Evolutionary conservation across 805 yeast species (phyloP).

Genomic region (Lipomyces sp.): DNA sequence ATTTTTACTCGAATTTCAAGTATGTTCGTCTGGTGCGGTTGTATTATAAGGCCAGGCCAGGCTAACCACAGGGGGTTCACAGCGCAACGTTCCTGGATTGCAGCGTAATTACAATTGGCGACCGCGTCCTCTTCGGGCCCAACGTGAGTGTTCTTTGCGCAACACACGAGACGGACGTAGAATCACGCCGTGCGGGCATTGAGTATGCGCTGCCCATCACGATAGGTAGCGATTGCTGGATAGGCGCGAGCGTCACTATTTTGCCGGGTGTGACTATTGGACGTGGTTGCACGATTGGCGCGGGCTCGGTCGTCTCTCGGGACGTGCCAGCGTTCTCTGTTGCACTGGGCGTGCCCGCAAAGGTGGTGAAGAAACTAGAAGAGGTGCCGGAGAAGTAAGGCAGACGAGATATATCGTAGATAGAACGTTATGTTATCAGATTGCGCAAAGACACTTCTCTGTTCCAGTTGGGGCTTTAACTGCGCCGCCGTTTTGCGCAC

Average conservation of each 20-base stretch:
- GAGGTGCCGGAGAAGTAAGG: neutral
- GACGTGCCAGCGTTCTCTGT: constrained; percentile 54
- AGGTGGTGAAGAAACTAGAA: constrained; percentile 38
- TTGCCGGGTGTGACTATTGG: constrained; percentile 69
- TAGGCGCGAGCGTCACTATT: constrained; percentile 54
- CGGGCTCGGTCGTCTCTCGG: constrained; percentile 62
- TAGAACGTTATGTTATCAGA: too few species aligned
- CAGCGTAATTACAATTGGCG: constrained; percentile 58
- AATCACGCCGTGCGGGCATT: constrained; percentile 42
- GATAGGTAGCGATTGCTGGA: constrained; percentile 67
- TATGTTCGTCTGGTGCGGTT: neutral
- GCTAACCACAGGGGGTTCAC: too few species aligned
- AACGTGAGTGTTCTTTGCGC: constrained; percentile 50
- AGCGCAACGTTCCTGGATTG: constrained; percentile 53
- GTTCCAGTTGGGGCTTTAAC: too few species aligned
- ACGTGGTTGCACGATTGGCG: constrained; percentile 58
- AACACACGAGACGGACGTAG: constrained; percentile 58
- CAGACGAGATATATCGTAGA: too few species aligned
- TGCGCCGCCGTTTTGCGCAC: too few species aligned
- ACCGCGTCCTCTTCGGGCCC: constrained; percentile 60
- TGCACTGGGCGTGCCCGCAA: constrained; percentile 64
- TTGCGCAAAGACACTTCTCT: too few species aligned
- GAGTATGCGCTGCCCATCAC: constrained; percentile 58
- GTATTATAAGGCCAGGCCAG: neutral
- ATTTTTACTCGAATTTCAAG: constrained; percentile 57